Percentiles rank a stretch among this genome's conserved stretches.
Evolutionary conservation across 176 grass and related monocot genomes (phyloP).

Genomic region (Neostapfia colusana): DNA sequence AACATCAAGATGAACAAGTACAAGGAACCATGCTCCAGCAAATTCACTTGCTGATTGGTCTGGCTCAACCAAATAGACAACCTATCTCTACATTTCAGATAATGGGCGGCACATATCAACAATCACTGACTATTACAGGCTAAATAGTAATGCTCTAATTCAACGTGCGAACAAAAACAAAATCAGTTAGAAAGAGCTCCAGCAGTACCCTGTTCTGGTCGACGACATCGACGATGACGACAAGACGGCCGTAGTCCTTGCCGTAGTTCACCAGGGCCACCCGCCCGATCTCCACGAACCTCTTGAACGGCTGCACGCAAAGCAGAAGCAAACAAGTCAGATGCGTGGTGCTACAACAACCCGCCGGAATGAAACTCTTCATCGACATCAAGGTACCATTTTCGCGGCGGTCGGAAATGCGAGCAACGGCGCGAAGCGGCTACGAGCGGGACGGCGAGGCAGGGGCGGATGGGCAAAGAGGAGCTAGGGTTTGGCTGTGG

Average conservation of each 20-base stretch:
- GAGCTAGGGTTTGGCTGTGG: slow-evolving; percentile 37
- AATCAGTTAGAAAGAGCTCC: neutral
- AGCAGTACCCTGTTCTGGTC: slow-evolving; percentile 75
- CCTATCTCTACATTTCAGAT: neutral
- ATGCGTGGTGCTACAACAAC: neutral
- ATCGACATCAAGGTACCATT: slow-evolving; percentile 49
- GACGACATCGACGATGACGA: slow-evolving; percentile 81
- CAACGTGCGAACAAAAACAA: neutral
- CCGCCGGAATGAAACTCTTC: neutral
- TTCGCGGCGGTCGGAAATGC: slow-evolving; percentile 16
- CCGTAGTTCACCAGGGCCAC: slow-evolving; percentile 90
- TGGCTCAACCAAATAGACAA: neutral
- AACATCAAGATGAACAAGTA: neutral
- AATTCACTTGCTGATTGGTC: neutral
- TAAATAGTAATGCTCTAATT: slow-evolving; percentile 15
- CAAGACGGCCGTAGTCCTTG: slow-evolving; percentile 74
- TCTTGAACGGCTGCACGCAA: slow-evolving; percentile 67
- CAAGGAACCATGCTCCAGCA: neutral
- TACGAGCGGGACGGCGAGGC: slow-evolving; percentile 1
- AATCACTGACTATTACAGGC: neutral
- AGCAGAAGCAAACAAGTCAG: slow-evolving; percentile 15
- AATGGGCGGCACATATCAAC: neutral
- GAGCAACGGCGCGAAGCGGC: slow-evolving; percentile 38
- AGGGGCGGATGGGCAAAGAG: slow-evolving; percentile 31
- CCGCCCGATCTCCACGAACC: slow-evolving; percentile 89